Evolutionary conservation across 352 stramenopile species (phyloP), one percentile per base, ranked within the genome.

Genomic region (Pythium pectinolyticum): DNA sequence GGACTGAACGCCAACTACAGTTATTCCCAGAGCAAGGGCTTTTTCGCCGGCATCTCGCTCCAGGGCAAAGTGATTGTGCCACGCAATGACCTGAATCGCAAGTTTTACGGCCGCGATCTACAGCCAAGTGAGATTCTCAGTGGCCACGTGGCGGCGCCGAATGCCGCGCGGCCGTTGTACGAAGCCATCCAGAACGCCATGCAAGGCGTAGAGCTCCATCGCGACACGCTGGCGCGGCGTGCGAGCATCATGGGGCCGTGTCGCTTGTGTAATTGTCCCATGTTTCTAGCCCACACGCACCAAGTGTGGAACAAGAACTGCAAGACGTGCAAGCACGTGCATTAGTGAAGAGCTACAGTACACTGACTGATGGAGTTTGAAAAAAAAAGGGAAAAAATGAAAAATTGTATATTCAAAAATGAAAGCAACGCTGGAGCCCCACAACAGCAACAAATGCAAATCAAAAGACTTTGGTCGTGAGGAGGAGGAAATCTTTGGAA

Each of bases 41-140:
- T 98, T 4, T 98, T 97, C 63, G 90, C 86, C 3, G 94, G 92
- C 24, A 85, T 98, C 52, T 97, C 88, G 3, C 71, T 98, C 40
- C 88, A 97, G 61, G 94, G 94, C 25, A 89, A 89, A 25, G 71
- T 98, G 8, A 89, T 98, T 61, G 83, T 84, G 11, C 86, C 82
- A 24, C 77, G 94, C 5, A 74, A 90, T 20, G 77, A 96, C 39
- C 86, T 96, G 54, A 98, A 98, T 76, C 89, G 92, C 72, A 96
- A 95, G 35, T 98, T 98, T 72, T 98, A 98, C 70, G 91, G 91
- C 22, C 70, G 84, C 48, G 73, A 92, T 40, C 54, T 89, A 3
- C 87, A 78, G n/a, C 79, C 84, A 0, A 71, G 84, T n/a, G 78
- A 85, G 49, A 91, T 94, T 56, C 63, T 94, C 53, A 82, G 58